phyloP scores from a whole-genome alignment of 2,329 filamentous ascomycete genomes.

The Fusarium nisikadoi region DNA sequence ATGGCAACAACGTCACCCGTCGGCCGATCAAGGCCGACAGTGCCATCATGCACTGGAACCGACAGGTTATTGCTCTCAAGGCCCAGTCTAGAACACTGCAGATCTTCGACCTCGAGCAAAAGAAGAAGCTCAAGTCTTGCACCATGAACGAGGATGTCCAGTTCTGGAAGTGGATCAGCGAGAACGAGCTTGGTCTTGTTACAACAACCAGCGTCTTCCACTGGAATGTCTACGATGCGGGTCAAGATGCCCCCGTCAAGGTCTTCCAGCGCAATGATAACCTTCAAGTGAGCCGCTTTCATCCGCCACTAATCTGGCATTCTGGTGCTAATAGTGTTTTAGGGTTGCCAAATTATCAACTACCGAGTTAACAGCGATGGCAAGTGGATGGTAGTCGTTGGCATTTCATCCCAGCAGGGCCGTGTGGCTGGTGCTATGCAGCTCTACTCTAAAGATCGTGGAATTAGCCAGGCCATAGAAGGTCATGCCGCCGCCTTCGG shows the following conservation, averaged over 20 bases:
- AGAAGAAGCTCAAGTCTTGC: slow-evolving; percentile 95
- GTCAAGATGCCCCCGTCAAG: slow-evolving; percentile 83
- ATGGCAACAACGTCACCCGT: slow-evolving; percentile 93
- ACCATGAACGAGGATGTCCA: slow-evolving; percentile 97
- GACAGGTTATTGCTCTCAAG: slow-evolving; percentile 96
- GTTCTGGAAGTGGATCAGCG: slow-evolving; percentile 99
- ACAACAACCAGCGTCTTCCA: slow-evolving; percentile 93
- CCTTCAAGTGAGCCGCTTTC: slow-evolving; percentile 72
- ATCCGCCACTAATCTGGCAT: not conserved
- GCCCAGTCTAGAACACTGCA: slow-evolving; percentile 94
- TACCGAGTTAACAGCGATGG: slow-evolving; percentile 95
- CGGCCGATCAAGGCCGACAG: slow-evolving; percentile 98
- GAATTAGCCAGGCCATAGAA: slow-evolving; percentile 97
- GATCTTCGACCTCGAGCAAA: slow-evolving; percentile 94
- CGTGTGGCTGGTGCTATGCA: slow-evolving; percentile 97
- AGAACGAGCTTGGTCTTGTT: slow-evolving; percentile 86
- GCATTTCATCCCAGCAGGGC: slow-evolving; percentile 92
- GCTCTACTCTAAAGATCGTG: slow-evolving; percentile 93
- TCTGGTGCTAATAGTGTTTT: slow-evolving; percentile 34
- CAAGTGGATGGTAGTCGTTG: slow-evolving; percentile 98
- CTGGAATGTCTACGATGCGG: slow-evolving; percentile 94
- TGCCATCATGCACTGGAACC: slow-evolving; percentile 99
- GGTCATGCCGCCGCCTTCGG: slow-evolving; percentile 96
- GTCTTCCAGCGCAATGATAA: slow-evolving; percentile 95
- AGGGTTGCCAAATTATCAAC: slow-evolving; percentile 99